These are phyloP conservation scores for Penicillium canescens DNA, from an alignment of 495 filamentous ascomycete genomes.

Conservation along the genomic window DNA sequence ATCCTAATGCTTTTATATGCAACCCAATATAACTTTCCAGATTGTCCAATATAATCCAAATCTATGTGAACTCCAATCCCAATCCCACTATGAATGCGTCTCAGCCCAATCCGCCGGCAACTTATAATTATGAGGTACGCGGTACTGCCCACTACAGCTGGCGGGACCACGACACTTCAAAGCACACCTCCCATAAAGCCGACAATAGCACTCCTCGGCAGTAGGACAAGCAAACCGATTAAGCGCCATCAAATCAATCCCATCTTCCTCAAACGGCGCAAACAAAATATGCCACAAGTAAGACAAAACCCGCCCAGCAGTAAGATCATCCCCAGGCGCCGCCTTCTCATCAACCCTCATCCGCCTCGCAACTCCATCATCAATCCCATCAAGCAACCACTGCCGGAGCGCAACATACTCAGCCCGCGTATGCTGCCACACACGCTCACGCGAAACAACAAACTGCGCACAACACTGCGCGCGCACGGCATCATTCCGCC, in stretches of 20 bases:
- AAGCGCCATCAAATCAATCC: constrained; percentile 43
- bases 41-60: constrained; percentile 9
- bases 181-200: constrained; percentile 41
- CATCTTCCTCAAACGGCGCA: constrained; percentile 22
- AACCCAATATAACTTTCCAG: neutral
- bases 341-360: constrained; percentile 9
- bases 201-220: constrained; percentile 46
- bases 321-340: constrained; percentile 37
- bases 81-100: constrained; percentile 23
- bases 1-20: constrained; percentile 5
- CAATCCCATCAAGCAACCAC: constrained; percentile 41
- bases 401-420: constrained; percentile 46
- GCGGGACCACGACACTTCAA: constrained; percentile 31
- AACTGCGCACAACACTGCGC: constrained; percentile 51
- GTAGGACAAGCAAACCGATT: constrained; percentile 39
- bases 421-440: constrained; percentile 35
- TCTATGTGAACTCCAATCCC: neutral
- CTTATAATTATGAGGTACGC: constrained; percentile 32
- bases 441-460: constrained; percentile 32
- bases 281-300: constrained; percentile 49
- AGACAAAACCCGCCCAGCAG: constrained; percentile 41
- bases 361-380: constrained; percentile 3
- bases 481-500: constrained; percentile 35
- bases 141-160: constrained; percentile 38
- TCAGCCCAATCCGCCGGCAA: constrained; percentile 37